A percentile compares a stretch with the other conserved stretches of the same genome.
Conservation (phyloP, 768 basidiomycete genomes). For the Kwoniella shandongensis region DNA sequence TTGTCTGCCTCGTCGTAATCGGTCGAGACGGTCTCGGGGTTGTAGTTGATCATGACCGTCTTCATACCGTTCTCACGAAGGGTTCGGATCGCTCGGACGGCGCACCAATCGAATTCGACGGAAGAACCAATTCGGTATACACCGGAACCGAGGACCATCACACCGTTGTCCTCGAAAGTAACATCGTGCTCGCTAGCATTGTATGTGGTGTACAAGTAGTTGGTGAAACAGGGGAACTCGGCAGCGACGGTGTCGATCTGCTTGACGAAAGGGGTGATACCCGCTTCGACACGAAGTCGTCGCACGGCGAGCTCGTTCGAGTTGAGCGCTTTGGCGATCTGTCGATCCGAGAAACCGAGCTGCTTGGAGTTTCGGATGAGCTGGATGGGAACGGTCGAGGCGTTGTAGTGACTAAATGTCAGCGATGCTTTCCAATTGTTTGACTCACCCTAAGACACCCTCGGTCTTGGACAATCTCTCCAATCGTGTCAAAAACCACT, state of each 20-base stretch:
- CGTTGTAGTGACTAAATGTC: conserved; percentile 61
- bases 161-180: conserved; percentile 81
- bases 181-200: conserved; percentile 94
- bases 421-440: conserved; percentile 1
- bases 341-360: conserved; percentile 91
- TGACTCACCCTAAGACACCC: conserved; percentile 67
- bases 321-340: conserved; percentile 75
- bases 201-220: conserved; percentile 98
- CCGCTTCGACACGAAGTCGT: conserved; percentile 76
- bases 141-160: conserved; percentile 96
- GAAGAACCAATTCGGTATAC: conserved; percentile 99
- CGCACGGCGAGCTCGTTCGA: conserved; percentile 94
- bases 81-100: conserved; percentile 93
- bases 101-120: conserved; percentile 99
- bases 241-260: conserved; percentile 99
- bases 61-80: conserved; percentile 90
- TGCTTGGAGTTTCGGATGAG: conserved; percentile 82
- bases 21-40: conserved; percentile 97
- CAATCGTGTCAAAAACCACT: conserved; percentile 93
- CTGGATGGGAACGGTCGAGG: conserved; percentile 64
- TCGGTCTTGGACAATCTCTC: conserved; percentile 82
- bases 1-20: conserved; percentile 99
- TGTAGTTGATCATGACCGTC: conserved; percentile 99
- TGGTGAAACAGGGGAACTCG: conserved; percentile 97
- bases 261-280: conserved; percentile 88